Evolutionary conservation across 129 eudicot genomes (phyloP), one percentile per base, ranked within the genome.

Genomic region (Flaveria trinervia): DNA sequence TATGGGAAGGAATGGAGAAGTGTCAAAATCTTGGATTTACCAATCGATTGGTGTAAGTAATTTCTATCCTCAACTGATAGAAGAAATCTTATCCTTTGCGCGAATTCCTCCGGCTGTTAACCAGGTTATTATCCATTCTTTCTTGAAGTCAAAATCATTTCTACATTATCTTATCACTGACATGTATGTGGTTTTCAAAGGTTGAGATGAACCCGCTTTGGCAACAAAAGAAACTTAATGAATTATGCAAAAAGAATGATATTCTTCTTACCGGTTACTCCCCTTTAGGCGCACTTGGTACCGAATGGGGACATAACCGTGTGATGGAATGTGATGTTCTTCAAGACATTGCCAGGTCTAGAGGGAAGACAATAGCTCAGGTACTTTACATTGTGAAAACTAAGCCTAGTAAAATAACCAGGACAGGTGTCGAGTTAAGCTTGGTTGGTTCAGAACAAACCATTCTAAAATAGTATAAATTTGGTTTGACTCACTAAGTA

Each of bases 141-240:
- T 77, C 12, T 15, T 41, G 18, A n/a, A 66, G 18, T 52, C 72
- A 5, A 30, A 13, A 28, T 46, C 9, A 12, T 62, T 49, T 74
- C 14, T 15, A 20, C 61, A 25, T 5, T 50, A 2, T 26, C 22
- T n/a, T 11, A 11, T 22, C 0, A 36, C 44, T 9, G 12, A 30
- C 14, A 23, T 14, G 10, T 2, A 23, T 50, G 10, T 51, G 43
- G 13, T 25, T 48, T 14, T 25, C n/a, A 30, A 49, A 88, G 93
- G 93, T 88, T 44, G 94, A 89, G 85, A 79, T 89, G 84, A 89
- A 84, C 74, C 91, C 94, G 15, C 4, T 74, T 51, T 89, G 94
- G 87, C 87, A 89, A 55, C 94, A 86, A 25, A 84, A 82, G 56
- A 59, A 75, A 48, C 79, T 89, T 41, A 77, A 17, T 44, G 91